phyloP scores from a whole-genome alignment of 164 flowering plant species.

The Vitis riparia region DNA sequence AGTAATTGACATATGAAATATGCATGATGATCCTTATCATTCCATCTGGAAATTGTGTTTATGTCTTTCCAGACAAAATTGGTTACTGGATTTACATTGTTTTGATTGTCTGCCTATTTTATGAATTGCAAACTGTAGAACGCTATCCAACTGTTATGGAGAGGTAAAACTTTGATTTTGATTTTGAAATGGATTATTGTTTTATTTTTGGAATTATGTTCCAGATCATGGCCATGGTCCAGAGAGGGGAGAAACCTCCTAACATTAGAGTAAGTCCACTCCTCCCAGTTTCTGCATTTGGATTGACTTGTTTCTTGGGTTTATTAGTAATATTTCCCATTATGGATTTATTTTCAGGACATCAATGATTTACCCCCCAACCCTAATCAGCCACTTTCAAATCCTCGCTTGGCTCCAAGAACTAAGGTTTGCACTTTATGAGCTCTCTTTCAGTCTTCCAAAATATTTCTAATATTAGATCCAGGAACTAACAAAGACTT shows the following conservation, averaged over 20 bases:
- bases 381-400: slow-evolving; percentile 80
- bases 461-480: background rate
- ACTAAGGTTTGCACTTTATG: slow-evolving; percentile 54
- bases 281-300: background rate
- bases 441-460: background rate
- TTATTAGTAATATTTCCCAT: background rate
- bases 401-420: slow-evolving; percentile 73
- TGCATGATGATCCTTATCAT: background rate
- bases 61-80: background rate
- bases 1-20: no score
- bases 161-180: background rate
- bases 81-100: background rate
- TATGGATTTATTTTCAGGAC: slow-evolving; percentile 52
- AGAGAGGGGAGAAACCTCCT: slow-evolving; percentile 88
- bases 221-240: slow-evolving; percentile 91
- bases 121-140: no score
- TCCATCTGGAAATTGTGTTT: background rate
- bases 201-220: slow-evolving; percentile 10
- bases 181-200: background rate
- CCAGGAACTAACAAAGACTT: no score
- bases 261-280: slow-evolving; percentile 48
- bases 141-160: background rate
- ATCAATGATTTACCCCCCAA: slow-evolving; percentile 90
- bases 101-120: background rate
- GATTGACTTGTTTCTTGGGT: slow-evolving; percentile 7